Evolutionary conservation across 177 flowering plant genomes (phyloP), one percentile per base, ranked within the genome.

Genomic region (Vitis hybrid): DNA sequence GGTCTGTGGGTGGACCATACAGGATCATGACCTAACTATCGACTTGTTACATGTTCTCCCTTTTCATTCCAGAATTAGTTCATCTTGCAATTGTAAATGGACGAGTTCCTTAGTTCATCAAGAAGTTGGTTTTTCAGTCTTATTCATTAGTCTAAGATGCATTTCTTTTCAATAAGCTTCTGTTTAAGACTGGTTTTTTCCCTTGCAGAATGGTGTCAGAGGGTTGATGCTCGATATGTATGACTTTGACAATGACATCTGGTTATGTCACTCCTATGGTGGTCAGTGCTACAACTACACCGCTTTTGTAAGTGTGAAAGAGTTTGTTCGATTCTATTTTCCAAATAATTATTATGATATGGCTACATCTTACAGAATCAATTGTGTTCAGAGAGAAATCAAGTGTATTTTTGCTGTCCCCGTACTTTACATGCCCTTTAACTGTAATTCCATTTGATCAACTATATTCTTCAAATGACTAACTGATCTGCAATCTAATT

Each of bases 181-280:
- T 61, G 32, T 49, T 27, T 27, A 20, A 20, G 52, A 12, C 51
- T 17, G 14, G 58, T 48, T n/a, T 54, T 59, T 74, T 58, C 59
- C 72, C 27, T 65, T 85, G 82, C 91, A 93, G 98, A 91, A 91
- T 85, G 98, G 98, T 14, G 89, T 91, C 58, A 76, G 97, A 76
- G 98, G 97, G 21, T 76, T 93, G 58, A 93, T 90, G 98, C 92
- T 94, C 6, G 98, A 94, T 73, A 74, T 88, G 89, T 92, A 94
- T 80, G 97, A 94, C 84, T 90, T 89, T 77, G 61, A 82, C 24
- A 88, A 87, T 74, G 96, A 90, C 69, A 83, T 92, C 68, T 94
- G 98, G 98, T 72, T 94, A 68, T 94, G 98, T 73, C 98, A 94
- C 79, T 94, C 97, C 52, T 90, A 73, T 64, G 90, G 93, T 11